A percentile compares a stretch with the other conserved stretches of the same genome.
Evolutionary conservation across 495 filamentous ascomycete genomes (phyloP).

Genomic region (Podospora fimiseda): DNA sequence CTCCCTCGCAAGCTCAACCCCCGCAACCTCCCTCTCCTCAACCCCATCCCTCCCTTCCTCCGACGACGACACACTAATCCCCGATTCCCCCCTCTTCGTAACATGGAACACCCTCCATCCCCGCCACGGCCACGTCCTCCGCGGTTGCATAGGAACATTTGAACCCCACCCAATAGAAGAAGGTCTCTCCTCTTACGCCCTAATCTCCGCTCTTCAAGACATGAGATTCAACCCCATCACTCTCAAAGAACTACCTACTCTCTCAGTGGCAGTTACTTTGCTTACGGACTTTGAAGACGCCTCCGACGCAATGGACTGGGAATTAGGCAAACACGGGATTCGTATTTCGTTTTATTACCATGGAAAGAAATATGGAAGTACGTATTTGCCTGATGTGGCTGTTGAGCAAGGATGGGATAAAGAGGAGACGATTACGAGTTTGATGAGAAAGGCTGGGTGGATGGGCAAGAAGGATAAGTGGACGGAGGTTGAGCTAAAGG

Average conservation of each 20-base stretch:
- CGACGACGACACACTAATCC: not conserved
- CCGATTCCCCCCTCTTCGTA: constrained; percentile 69
- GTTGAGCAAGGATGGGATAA: constrained; percentile 93
- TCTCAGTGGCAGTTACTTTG: constrained; percentile 67
- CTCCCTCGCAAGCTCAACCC: constrained; percentile 22
- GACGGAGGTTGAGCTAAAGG: constrained; percentile 66
- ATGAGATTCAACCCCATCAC: constrained; percentile 74
- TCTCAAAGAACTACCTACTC: constrained; percentile 56
- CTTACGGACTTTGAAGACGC: constrained; percentile 71
- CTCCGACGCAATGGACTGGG: constrained; percentile 74
- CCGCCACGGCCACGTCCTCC: constrained; percentile 55
- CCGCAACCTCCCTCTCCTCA: constrained; percentile 32
- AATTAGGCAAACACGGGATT: constrained; percentile 75
- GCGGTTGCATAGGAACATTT: constrained; percentile 97
- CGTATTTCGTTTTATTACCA: constrained; percentile 67
- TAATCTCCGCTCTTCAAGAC: constrained; percentile 87
- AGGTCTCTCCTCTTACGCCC: constrained; percentile 73
- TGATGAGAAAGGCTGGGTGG: constrained; percentile 96
- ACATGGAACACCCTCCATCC: constrained; percentile 79
- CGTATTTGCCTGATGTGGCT: constrained; percentile 89
- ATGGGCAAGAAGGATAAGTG: constrained; percentile 59
- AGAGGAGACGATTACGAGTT: constrained; percentile 79
- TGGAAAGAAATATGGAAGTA: constrained; percentile 64
- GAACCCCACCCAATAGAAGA: constrained; percentile 65
- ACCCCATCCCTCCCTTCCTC: constrained; percentile 16